phyloP scores from a whole-genome alignment of 2,329 filamentous ascomycete genomes.

The Aureobasidium zeae region DNA sequence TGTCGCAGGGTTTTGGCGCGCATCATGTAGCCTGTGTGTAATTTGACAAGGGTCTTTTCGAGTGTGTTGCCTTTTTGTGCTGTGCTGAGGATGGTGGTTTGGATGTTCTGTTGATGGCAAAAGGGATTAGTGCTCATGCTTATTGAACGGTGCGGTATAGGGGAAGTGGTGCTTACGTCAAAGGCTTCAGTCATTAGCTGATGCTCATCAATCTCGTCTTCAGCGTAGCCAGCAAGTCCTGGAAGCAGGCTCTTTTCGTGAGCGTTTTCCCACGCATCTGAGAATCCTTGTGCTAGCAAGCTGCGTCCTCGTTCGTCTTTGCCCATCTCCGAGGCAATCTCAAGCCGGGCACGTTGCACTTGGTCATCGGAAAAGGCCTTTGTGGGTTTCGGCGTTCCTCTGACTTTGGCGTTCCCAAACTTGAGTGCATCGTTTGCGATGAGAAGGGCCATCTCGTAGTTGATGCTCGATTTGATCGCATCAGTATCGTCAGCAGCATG shows the following conservation, averaged over 20 bases:
- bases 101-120: constrained; percentile 59
- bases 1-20: constrained; percentile 69
- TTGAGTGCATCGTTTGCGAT: constrained; percentile 73
- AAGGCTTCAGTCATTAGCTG: constrained; percentile 62
- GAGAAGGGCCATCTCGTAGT: constrained; percentile 66
- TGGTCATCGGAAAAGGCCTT: constrained; percentile 59
- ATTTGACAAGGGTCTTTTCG: constrained; percentile 83
- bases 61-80: constrained; percentile 78
- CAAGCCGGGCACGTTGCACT: constrained; percentile 64
- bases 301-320: constrained; percentile 41
- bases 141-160: no score
- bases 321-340: constrained; percentile 62
- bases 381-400: constrained; percentile 51
- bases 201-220: constrained; percentile 62
- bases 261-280: constrained; percentile 42
- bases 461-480: constrained; percentile 59
- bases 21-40: constrained; percentile 83
- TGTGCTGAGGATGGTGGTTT: constrained; percentile 61
- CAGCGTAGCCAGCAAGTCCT: constrained; percentile 70
- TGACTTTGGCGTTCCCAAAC: constrained; percentile 60
- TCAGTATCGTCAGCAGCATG: constrained; percentile 53
- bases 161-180: constrained; percentile 46
- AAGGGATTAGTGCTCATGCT: constrained; percentile 9
- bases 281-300: constrained; percentile 38
- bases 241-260: constrained; percentile 50